A percentile compares a stretch with the other conserved stretches of the same genome.
Evolutionary conservation across 148 eudicot species (phyloP).

Genomic region (Hydrangea macrophylla): DNA sequence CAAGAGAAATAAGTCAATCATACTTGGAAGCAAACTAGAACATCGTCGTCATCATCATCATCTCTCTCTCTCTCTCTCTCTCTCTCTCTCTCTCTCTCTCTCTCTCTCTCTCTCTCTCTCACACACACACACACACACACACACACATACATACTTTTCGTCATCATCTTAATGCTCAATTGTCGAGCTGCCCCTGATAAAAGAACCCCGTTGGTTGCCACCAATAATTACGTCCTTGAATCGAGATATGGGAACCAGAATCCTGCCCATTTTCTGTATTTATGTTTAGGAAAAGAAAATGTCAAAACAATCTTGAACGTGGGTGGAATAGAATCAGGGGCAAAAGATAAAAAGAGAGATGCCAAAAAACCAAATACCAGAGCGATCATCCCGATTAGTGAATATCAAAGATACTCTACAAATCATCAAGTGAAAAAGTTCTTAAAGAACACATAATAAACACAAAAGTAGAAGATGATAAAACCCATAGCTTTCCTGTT

Average conservation of each 20-base stretch:
- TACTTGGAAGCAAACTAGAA: background rate
- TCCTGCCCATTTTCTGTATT: constrained; percentile 37
- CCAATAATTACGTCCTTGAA: constrained; percentile 53
- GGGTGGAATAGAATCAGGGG: background rate
- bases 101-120: background rate
- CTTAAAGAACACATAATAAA: no score
- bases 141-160: no score
- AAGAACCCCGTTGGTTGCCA: constrained; percentile 37
- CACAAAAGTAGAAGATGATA: no score
- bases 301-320: background rate
- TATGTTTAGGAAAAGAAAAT: background rate
- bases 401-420: no score
- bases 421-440: no score
- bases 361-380: background rate
- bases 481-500: no score
- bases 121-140: no score
- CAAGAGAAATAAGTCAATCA: background rate
- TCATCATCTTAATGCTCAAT: constrained; percentile 38
- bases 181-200: constrained; percentile 29
- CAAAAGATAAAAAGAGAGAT: background rate
- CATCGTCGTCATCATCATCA: background rate
- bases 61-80: background rate
- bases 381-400: background rate
- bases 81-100: background rate
- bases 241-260: constrained; percentile 48